These are phyloP conservation scores for Sphaerobolus stellatus DNA, from an alignment of 1,284 basidiomycete species.

Conservation along the genomic window DNA sequence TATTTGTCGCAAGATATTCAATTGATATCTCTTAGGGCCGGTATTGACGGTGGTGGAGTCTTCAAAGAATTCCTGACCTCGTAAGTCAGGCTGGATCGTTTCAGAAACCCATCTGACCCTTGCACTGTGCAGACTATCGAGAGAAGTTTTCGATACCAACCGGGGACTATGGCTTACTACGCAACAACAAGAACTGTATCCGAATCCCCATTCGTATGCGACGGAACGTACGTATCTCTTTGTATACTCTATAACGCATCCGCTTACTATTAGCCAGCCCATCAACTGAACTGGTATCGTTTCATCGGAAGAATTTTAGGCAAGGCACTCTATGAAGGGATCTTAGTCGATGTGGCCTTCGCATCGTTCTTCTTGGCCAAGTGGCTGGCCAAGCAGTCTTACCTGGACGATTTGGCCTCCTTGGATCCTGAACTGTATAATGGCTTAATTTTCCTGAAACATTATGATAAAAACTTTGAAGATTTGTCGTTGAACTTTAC, in stretches of 20 bases:
- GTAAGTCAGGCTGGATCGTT: constrained; percentile 24
- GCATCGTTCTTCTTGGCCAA: constrained; percentile 94
- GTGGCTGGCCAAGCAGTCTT: constrained; percentile 89
- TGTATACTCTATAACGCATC: constrained; percentile 5
- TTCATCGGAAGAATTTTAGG: constrained; percentile 94
- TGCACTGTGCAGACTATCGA: constrained; percentile 58
- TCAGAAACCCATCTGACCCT: background rate
- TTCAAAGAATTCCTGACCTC: constrained; percentile 97
- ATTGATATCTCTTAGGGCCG: constrained; percentile 51
- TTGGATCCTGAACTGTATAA: constrained; percentile 93
- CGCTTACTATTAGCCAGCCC: constrained; percentile 43
- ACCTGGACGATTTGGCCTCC: constrained; percentile 86
- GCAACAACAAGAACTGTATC: constrained; percentile 90
- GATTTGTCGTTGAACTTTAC: constrained; percentile 94
- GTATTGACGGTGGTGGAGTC: constrained; percentile 94
- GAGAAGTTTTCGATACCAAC: constrained; percentile 94
- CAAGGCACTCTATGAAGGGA: constrained; percentile 96
- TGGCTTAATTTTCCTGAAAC: constrained; percentile 90
- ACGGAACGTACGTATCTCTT: constrained; percentile 62
- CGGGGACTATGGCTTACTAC: constrained; percentile 93
- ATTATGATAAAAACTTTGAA: constrained; percentile 85
- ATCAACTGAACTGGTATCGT: constrained; percentile 89
- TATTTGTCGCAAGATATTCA: background rate
- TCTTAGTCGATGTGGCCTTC: constrained; percentile 94
- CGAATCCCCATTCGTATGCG: constrained; percentile 88